phyloP scores from a whole-genome alignment of 352 stramenopile species.

The Phytophthora meadii region DNA sequence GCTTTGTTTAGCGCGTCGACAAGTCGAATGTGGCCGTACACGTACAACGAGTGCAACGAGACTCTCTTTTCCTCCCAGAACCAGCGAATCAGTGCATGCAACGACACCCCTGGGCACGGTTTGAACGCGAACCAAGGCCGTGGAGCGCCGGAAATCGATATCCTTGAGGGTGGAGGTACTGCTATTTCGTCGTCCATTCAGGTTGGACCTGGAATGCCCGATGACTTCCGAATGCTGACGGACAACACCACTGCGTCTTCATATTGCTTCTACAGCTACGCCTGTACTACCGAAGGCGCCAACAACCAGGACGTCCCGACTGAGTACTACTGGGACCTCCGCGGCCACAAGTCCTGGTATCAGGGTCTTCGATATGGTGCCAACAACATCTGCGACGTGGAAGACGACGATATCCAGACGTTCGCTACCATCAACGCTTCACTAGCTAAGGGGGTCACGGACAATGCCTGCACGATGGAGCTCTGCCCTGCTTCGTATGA shows the following conservation, averaged over 20 bases:
- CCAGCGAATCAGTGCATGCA: conserved; percentile 87
- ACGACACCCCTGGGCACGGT: conserved; percentile 89
- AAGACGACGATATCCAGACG: conserved; percentile 35
- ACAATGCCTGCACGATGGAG: conserved; percentile 45
- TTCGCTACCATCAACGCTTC: conserved; percentile 43
- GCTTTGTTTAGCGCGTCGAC: conserved; percentile 94
- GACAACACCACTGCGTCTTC: conserved; percentile 21
- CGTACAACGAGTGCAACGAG: conserved; percentile 92
- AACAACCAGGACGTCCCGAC: conserved; percentile 54
- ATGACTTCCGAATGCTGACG: conserved; percentile 50
- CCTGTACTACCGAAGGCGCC: conserved; percentile 49
- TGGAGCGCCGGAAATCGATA: conserved; percentile 95
- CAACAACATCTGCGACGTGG: conserved; percentile 57
- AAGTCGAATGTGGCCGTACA: conserved; percentile 95
- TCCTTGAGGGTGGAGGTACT: conserved; percentile 88
- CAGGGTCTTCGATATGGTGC: conserved; percentile 60
- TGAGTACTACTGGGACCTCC: conserved; percentile 37
- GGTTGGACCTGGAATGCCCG: conserved; percentile 71
- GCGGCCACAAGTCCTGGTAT: conserved; percentile 71
- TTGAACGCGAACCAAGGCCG: conserved; percentile 89
- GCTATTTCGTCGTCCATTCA: conserved; percentile 93
- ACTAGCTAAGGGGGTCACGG: conserved; percentile 42
- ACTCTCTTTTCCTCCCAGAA: conserved; percentile 53
- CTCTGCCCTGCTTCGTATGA: conserved; percentile 59
- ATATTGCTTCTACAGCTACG: conserved; percentile 50